Percentiles rank a stretch among this genome's conserved stretches.
These are phyloP conservation scores for Auriscalpium microsporum DNA, from an alignment of 768 basidiomycete genomes.

Conservation along the genomic window DNA sequence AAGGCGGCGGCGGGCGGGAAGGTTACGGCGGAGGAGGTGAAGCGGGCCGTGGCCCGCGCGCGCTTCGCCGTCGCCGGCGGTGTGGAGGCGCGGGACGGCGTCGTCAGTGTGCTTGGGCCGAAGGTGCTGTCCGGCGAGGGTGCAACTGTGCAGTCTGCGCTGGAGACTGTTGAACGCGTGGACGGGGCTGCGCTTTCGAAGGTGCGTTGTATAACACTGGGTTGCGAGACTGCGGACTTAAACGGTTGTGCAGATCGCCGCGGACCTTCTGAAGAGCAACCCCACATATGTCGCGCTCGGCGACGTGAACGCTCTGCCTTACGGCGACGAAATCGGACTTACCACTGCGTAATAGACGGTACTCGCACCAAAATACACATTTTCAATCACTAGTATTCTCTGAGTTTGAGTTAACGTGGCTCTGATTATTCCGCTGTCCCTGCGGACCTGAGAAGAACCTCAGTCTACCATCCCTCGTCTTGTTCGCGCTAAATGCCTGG, in stretches of 20 bases:
- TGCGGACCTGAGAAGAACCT: too few species aligned
- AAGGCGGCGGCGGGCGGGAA: slow-evolving; percentile 36
- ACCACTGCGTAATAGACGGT: not conserved
- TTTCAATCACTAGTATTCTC: not conserved
- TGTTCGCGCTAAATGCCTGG: too few species aligned
- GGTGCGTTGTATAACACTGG: slow-evolving; percentile 32
- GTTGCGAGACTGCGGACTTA: not conserved
- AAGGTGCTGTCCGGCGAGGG: slow-evolving; percentile 58
- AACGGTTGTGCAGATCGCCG: slow-evolving; percentile 40
- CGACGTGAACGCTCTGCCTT: slow-evolving; percentile 66
- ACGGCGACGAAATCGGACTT: slow-evolving; percentile 77
- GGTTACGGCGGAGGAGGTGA: slow-evolving; percentile 60
- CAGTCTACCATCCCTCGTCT: too few species aligned
- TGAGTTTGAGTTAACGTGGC: too few species aligned
- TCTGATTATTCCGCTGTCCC: too few species aligned
- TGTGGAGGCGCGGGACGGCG: slow-evolving; percentile 61
- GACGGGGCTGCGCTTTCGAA: slow-evolving; percentile 59
- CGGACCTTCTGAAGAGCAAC: slow-evolving; percentile 60
- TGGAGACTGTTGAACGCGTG: slow-evolving; percentile 65
- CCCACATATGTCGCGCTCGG: slow-evolving; percentile 88
- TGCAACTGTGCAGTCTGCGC: slow-evolving; percentile 49
- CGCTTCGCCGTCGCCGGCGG: slow-evolving; percentile 73
- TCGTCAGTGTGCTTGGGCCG: slow-evolving; percentile 49
- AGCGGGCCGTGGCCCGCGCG: slow-evolving; percentile 79
- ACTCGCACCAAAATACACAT: not conserved